Evolutionary conservation across 768 basidiomycete species (phyloP).

Genomic region (Arthromyces matolae): DNA sequence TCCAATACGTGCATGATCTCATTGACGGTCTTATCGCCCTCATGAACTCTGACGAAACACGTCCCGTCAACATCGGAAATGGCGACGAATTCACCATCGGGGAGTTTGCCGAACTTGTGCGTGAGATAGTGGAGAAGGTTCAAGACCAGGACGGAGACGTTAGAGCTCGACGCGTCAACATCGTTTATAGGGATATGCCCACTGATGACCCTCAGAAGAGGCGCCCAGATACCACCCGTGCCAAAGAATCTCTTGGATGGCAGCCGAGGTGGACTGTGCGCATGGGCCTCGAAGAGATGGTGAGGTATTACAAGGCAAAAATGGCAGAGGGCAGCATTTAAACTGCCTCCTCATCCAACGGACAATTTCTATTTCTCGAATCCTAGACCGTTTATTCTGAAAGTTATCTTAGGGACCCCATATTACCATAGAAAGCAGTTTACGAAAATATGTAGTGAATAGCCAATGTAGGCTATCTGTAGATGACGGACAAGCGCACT

Average conservation of each 20-base stretch:
- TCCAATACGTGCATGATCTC: slow-evolving; percentile 98
- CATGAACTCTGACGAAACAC: slow-evolving; percentile 93
- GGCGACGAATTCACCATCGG: slow-evolving; percentile 94
- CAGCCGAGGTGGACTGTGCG: slow-evolving; percentile 90
- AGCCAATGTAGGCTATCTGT: too few relatives aligned
- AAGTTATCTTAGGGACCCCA: too few relatives aligned
- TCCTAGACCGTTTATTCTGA: too few relatives aligned
- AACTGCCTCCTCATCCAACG: too few relatives aligned
- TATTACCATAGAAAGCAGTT: too few relatives aligned
- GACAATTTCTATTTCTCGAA: too few relatives aligned
- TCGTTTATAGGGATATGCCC: slow-evolving; percentile 79
- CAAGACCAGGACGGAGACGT: slow-evolving; percentile 75
- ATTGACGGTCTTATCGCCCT: slow-evolving; percentile 88
- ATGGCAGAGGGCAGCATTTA: slow-evolving; percentile 82
- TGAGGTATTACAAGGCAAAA: slow-evolving; percentile 87
- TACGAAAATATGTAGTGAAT: too few relatives aligned
- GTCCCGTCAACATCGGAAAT: slow-evolving; percentile 96
- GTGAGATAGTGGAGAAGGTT: slow-evolving; percentile 90
- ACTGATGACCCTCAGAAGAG: slow-evolving; percentile 94
- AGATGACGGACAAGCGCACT: too few relatives aligned
- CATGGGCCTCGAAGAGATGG: slow-evolving; percentile 95
- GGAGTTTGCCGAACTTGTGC: slow-evolving; percentile 89
- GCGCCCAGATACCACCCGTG: slow-evolving; percentile 88
- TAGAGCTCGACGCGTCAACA: slow-evolving; percentile 49
- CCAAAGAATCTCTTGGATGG: slow-evolving; percentile 82